These are phyloP conservation scores for Saprolegnia diclina DNA, from an alignment of 352 stramenopile genomes.

Conservation along the genomic window DNA sequence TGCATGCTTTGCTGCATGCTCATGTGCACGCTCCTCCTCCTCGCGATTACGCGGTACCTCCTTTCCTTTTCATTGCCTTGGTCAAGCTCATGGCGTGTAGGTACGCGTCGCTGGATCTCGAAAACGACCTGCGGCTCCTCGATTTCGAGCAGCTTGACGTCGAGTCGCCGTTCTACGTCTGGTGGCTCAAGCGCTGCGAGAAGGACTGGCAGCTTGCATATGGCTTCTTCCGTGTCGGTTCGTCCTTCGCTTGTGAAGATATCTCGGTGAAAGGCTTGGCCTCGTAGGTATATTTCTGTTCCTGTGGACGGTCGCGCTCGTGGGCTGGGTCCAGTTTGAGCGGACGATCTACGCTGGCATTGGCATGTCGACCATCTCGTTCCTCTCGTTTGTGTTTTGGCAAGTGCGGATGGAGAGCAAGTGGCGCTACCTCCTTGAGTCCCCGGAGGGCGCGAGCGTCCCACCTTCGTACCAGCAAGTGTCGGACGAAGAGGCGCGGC, in stretches of 20 bases:
- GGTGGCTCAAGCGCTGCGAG: conserved; percentile 65
- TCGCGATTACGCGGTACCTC: conserved; percentile 68
- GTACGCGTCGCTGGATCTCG: conserved; percentile 32
- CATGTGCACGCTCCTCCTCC: conserved; percentile 59
- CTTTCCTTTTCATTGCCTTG: conserved; percentile 29
- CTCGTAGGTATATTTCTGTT: conserved; percentile 49
- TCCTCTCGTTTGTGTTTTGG: conserved; percentile 49
- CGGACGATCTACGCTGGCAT: conserved; percentile 35
- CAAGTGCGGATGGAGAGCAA: conserved; percentile 66
- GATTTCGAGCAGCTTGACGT: conserved; percentile 43
- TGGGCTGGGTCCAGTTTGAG: conserved; percentile 72
- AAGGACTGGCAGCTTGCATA: conserved; percentile 63
- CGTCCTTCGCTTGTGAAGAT: not conserved
- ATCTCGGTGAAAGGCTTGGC: not conserved
- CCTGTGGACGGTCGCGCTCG: conserved; percentile 54
- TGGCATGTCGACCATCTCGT: conserved; percentile 44
- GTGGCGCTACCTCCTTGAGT: conserved; percentile 60
- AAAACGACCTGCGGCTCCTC: conserved; percentile 45
- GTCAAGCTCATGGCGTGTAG: not conserved
- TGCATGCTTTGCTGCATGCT: conserved; percentile 52
- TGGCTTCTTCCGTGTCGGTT: conserved; percentile 55
- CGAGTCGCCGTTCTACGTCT: conserved; percentile 52
- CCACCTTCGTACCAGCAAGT: not conserved
- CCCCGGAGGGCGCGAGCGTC: conserved; percentile 1
- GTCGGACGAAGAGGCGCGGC: not conserved